Conservation (phyloP, 2,329 filamentous ascomycete genomes). For the Colletotrichum simmondsii region DNA sequence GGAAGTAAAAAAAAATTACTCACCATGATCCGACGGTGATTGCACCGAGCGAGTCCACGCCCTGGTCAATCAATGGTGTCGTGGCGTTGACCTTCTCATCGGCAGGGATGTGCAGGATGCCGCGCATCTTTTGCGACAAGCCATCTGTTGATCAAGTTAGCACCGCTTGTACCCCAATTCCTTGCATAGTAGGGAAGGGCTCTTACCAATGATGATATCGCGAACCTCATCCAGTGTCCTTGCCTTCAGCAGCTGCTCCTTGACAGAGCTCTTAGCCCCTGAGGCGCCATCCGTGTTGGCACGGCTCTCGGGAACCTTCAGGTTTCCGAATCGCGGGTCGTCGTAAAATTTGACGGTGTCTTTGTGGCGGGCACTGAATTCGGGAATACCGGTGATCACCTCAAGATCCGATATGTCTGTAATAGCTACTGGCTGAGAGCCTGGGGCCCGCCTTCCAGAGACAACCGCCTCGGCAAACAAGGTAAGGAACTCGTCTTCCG, state of each 20-base stretch:
- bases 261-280: background rate
- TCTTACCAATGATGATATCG: conserved; percentile 6
- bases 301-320: background rate
- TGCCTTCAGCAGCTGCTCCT: background rate
- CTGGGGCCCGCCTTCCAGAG: conserved; percentile 40
- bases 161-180: background rate
- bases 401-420: background rate
- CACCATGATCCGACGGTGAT: conserved; percentile 57
- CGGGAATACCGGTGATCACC: conserved; percentile 7
- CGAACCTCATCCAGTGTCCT: conserved; percentile 1
- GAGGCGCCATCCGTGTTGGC: background rate
- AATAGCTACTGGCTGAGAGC: background rate
- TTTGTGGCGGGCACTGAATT: conserved; percentile 1
- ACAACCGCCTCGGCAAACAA: conserved; percentile 55
- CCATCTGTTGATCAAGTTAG: conserved; percentile 4
- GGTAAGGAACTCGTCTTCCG: conserved; percentile 49
- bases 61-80: conserved; percentile 31
- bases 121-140: conserved; percentile 4
- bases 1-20: conserved; percentile 20
- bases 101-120: conserved; percentile 3
- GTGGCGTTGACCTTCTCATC: conserved; percentile 4
- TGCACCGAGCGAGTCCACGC: conserved; percentile 42
- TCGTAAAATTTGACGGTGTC: conserved; percentile 7
- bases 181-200: background rate
- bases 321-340: conserved; percentile 15